Evolutionary conservation across 148 eudicot genomes (phyloP).

Genomic region (Hydrangea macrophylla): DNA sequence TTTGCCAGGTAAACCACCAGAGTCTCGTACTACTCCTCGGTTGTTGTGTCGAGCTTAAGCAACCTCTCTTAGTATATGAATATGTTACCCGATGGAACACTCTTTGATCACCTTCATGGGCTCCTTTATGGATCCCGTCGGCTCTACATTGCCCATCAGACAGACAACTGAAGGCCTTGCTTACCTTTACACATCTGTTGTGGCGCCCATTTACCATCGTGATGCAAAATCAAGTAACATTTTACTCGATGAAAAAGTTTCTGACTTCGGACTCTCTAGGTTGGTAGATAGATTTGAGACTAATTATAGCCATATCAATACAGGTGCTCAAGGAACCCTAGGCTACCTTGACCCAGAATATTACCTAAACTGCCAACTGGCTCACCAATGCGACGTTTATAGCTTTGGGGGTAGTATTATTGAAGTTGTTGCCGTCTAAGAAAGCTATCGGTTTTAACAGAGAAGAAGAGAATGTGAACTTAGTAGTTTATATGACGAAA

Average conservation of each 20-base stretch:
- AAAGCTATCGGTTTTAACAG: constrained; percentile 57
- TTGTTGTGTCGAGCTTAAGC: constrained; percentile 51
- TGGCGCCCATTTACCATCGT: constrained; percentile 58
- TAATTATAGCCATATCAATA: constrained; percentile 42
- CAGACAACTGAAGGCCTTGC: constrained; percentile 56
- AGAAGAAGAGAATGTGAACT: constrained; percentile 51
- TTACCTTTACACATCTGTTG: constrained; percentile 53
- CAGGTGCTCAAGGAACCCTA: constrained; percentile 55
- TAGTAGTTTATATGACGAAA: constrained; percentile 44
- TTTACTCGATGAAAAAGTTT: constrained; percentile 50
- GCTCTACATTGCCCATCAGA: constrained; percentile 44
- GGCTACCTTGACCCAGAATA: constrained; percentile 69
- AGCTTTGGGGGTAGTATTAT: constrained; percentile 61
- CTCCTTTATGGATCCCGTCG: constrained; percentile 37
- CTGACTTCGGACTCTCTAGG: constrained; percentile 64
- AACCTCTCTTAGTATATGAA: constrained; percentile 52
- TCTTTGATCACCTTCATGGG: constrained; percentile 51
- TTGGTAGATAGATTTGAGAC: constrained; percentile 36
- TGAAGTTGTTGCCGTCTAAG: constrained; percentile 48
- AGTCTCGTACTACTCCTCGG: constrained; percentile 50
- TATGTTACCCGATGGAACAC: constrained; percentile 54
- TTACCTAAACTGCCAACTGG: constrained; percentile 48
- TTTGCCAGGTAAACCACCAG: constrained; percentile 64
- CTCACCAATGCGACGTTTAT: constrained; percentile 58
- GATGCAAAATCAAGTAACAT: constrained; percentile 64